A percentile compares a stretch with the other conserved stretches of the same genome.
Evolutionary conservation across 2,329 filamentous ascomycete species (phyloP).

Genomic region (Botrytis hyacinthi): DNA sequence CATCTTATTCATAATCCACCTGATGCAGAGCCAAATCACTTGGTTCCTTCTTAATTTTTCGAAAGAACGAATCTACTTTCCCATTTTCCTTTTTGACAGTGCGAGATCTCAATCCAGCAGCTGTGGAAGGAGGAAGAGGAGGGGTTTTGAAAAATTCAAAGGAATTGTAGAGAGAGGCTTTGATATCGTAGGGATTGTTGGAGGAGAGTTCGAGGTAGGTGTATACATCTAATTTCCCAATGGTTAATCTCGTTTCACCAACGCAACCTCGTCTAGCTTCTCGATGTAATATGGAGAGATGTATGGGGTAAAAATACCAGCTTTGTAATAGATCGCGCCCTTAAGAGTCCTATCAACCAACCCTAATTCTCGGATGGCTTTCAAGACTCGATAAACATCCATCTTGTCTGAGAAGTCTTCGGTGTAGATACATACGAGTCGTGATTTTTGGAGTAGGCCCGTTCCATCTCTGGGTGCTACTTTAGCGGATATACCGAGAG

Average conservation of each 20-base stretch:
- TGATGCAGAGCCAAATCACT: conserved; percentile 5
- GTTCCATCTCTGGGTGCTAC: conserved; percentile 55
- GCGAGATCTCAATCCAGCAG: not conserved
- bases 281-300: not conserved
- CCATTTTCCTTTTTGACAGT: not conserved
- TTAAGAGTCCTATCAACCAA: conserved; percentile 50
- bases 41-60: not conserved
- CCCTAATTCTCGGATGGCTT: conserved; percentile 59
- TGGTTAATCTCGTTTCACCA: not conserved
- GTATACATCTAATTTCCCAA: conserved; percentile 54
- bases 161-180: conserved; percentile 56
- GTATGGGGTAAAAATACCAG: conserved; percentile 29
- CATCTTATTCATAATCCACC: not conserved
- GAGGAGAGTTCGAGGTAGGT: conserved; percentile 63
- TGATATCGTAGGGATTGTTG: conserved; percentile 61
- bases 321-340: conserved; percentile 70
- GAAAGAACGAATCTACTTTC: not conserved
- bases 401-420: conserved; percentile 65
- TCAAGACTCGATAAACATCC: conserved; percentile 68
- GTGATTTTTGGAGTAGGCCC: conserved; percentile 43
- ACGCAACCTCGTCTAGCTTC: not conserved
- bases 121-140: not conserved
- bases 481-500: conserved; percentile 72
- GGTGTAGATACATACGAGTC: conserved; percentile 77
- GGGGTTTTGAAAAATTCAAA: conserved; percentile 38